Percentiles rank a stretch among this genome's conserved stretches.
Evolutionary conservation across 2,329 filamentous ascomycete genomes (phyloP).

Genomic region (Graphilbum ipis-grandicollis): DNA sequence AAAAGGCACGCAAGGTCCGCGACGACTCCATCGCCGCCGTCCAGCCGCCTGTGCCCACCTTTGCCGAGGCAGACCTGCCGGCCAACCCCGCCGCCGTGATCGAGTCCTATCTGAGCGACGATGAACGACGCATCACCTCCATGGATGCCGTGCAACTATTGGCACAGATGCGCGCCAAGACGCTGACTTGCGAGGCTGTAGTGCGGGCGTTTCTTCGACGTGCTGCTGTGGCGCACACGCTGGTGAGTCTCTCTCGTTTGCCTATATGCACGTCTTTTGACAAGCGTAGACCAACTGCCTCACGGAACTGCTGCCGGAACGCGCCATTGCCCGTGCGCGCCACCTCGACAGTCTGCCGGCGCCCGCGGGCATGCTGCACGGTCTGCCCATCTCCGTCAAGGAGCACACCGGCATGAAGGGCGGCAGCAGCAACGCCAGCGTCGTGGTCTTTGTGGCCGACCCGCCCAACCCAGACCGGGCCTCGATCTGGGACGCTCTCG

Average conservation of each 20-base stretch:
- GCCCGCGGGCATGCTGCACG: slow-evolving; percentile 18
- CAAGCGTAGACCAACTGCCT: slow-evolving; percentile 12
- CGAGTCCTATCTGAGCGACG: slow-evolving; percentile 2
- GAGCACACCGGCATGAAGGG: slow-evolving; percentile 13
- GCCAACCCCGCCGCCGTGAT: background rate
- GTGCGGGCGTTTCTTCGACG: slow-evolving; percentile 3
- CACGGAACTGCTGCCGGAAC: slow-evolving; percentile 20
- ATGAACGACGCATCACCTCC: background rate
- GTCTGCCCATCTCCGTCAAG: slow-evolving; percentile 19
- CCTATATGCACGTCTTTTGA: no score
- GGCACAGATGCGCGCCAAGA: background rate
- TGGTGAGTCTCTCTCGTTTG: slow-evolving; percentile 1
- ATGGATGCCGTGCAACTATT: background rate
- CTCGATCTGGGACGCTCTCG: background rate
- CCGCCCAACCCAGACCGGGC: background rate
- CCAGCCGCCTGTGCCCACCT: background rate
- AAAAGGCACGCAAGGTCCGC: background rate
- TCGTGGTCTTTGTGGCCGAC: slow-evolving; percentile 9
- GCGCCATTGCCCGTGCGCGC: slow-evolving; percentile 14
- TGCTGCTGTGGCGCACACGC: slow-evolving; percentile 5
- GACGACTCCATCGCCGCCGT: slow-evolving; percentile 2
- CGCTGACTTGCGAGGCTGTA: slow-evolving; percentile 1
- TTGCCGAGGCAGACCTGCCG: background rate
- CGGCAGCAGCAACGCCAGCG: background rate
- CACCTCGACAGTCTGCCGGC: slow-evolving; percentile 15